These are phyloP conservation scores for Mortierella sp. DNA, from an alignment of 371 early-diverging fungal genomes.

Conservation along the genomic window DNA sequence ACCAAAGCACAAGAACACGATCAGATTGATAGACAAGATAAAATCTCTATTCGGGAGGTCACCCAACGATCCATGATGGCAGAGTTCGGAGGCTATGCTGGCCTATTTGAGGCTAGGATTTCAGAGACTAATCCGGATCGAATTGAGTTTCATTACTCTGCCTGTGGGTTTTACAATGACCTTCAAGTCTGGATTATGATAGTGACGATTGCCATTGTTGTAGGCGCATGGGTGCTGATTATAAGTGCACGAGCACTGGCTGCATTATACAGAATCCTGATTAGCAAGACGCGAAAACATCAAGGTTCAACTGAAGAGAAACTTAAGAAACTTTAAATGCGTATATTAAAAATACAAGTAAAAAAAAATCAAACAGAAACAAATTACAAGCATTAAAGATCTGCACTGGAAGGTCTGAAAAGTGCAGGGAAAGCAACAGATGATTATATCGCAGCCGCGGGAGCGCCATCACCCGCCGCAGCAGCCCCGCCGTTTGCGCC, in stretches of 20 bases:
- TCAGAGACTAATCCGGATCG: not conserved
- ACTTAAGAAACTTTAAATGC: not conserved
- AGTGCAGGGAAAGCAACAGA: not conserved
- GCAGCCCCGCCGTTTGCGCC: not conserved
- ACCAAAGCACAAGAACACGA: not conserved
- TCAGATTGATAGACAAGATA: not conserved
- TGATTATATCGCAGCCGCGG: not conserved
- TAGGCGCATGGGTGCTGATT: slow-evolving; percentile 6
- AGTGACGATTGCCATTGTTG: slow-evolving; percentile 24
- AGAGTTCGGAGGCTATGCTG: slow-evolving; percentile 62
- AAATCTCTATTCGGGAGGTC: slow-evolving; percentile 55
- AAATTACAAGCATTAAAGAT: not conserved
- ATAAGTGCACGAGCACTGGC: slow-evolving; percentile 3
- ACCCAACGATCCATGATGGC: slow-evolving; percentile 70
- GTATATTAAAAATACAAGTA: slow-evolving; percentile 2
- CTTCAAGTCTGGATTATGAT: slow-evolving; percentile 38
- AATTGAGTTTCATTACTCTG: slow-evolving; percentile 32
- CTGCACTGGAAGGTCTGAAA: not conserved
- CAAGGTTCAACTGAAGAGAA: not conserved
- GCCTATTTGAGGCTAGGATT: slow-evolving; percentile 60
- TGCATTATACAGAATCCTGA: not conserved
- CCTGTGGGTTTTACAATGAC: slow-evolving; percentile 39
- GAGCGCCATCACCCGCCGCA: not conserved
- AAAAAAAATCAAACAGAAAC: slow-evolving; percentile 4
- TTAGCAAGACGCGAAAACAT: not conserved